phyloP scores from a whole-genome alignment of 441 rosid species.

The Bruguiera hainesii region DNA sequence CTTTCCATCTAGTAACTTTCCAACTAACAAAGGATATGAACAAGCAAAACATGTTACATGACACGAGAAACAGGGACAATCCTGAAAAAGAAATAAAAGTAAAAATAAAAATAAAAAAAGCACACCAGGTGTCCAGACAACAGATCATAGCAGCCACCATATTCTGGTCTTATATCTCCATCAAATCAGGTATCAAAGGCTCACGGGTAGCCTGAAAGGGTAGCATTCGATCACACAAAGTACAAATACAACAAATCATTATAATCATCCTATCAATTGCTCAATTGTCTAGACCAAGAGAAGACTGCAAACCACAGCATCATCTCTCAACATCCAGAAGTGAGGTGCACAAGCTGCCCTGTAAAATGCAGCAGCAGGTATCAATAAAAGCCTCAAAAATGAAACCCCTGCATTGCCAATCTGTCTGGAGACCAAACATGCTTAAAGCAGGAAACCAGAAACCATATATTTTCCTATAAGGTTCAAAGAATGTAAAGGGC shows the following conservation, averaged over 20 bases:
- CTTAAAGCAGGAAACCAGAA: slow-evolving; percentile 7
- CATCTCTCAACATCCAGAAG: slow-evolving; percentile 31
- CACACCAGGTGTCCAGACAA: slow-evolving; percentile 22
- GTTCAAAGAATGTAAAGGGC: too few relatives aligned
- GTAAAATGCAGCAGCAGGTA: slow-evolving; percentile 44
- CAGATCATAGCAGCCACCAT: slow-evolving; percentile 29
- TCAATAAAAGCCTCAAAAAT: slow-evolving; percentile 30
- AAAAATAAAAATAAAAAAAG: too few relatives aligned
- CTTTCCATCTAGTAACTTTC: too few relatives aligned
- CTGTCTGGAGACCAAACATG: slow-evolving; percentile 12
- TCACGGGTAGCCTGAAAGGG: slow-evolving; percentile 17
- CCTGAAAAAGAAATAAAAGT: not conserved
- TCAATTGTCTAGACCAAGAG: slow-evolving; percentile 27
- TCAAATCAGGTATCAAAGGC: slow-evolving; percentile 26
- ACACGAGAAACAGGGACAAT: not conserved
- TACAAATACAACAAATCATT: slow-evolving; percentile 17
- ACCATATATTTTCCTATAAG: slow-evolving; percentile 5
- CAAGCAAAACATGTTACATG: too few relatives aligned
- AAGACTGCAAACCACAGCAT: slow-evolving; percentile 28
- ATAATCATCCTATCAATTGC: slow-evolving; percentile 18
- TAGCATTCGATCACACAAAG: slow-evolving; percentile 21
- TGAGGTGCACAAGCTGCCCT: slow-evolving; percentile 30
- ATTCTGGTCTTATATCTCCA: slow-evolving; percentile 21
- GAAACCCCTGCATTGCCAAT: slow-evolving; percentile 19
- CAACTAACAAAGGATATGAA: too few relatives aligned